A percentile compares a stretch with the other conserved stretches of the same genome.
Conservation (phyloP, 768 basidiomycete species). For the Suillus brevipes region DNA sequence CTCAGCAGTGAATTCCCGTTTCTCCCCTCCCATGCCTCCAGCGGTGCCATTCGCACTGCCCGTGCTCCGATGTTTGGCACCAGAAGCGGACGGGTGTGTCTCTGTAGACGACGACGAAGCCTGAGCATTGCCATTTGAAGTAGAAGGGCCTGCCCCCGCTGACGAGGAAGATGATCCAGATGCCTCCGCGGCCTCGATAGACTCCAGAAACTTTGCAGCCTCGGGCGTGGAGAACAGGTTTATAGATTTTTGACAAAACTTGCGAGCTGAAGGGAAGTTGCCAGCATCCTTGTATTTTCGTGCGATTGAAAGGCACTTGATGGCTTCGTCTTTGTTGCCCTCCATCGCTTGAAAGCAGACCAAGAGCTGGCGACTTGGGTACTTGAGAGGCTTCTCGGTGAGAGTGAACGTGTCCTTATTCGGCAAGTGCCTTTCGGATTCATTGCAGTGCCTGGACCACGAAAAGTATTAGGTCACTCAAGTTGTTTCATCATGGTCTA, state of each 20-base stretch:
- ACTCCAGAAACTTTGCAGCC: conserved; percentile 63
- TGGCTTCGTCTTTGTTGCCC: conserved; percentile 89
- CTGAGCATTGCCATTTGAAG: conserved; percentile 36
- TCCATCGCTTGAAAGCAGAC: conserved; percentile 50
- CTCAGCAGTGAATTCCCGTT: conserved; percentile 86
- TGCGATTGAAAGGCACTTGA: conserved; percentile 79
- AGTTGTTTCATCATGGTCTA: too few relatives aligned
- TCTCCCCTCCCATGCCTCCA: conserved; percentile 65
- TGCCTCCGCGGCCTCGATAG: conserved; percentile 58
- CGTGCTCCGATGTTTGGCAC: conserved; percentile 62
- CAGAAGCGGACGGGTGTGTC: conserved; percentile 72
- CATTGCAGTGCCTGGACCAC: background rate
- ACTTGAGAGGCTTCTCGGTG: background rate
- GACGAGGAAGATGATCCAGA: conserved; percentile 34
- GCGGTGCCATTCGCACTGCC: conserved; percentile 47
- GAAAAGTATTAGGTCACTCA: background rate
- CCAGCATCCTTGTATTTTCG: conserved; percentile 69
- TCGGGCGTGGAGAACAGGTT: conserved; percentile 78
- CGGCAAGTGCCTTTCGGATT: conserved; percentile 6
- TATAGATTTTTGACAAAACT: conserved; percentile 88
- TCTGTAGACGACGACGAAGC: conserved; percentile 58
- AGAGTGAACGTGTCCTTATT: conserved; percentile 5
- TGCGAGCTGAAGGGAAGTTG: conserved; percentile 76
- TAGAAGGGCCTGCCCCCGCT: conserved; percentile 41
- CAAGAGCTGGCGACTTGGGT: background rate